Conservation (phyloP, 805 yeast genomes). For the Metschnikowia matae region DNA sequence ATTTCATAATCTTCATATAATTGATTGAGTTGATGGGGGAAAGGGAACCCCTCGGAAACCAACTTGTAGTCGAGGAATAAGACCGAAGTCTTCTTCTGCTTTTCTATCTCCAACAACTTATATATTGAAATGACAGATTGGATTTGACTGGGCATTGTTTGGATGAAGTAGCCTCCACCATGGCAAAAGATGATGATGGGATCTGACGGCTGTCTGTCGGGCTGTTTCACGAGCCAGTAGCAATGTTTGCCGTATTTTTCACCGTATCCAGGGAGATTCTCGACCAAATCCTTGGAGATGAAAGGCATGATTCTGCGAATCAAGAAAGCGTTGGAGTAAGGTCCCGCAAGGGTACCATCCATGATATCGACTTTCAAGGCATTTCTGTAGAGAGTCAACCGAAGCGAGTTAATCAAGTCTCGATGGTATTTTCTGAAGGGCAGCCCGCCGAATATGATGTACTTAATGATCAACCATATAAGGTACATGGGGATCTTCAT, state of each 20-base stretch:
- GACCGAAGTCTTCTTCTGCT: constrained; percentile 20
- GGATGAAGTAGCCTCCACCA: constrained; percentile 39
- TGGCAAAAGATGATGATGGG: constrained; percentile 34
- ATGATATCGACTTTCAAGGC: constrained; percentile 13
- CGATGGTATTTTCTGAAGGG: constrained; percentile 14
- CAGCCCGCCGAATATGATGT: constrained; percentile 16
- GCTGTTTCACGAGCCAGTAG: constrained; percentile 32
- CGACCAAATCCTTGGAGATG: constrained; percentile 6
- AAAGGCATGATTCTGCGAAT: constrained; percentile 11
- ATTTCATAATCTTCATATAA: constrained; percentile 24
- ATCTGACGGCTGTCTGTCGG: constrained; percentile 21
- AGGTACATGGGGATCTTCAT: constrained; percentile 14
- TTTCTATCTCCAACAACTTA: constrained; percentile 24
- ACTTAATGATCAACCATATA: constrained; percentile 12
- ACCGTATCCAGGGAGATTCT: constrained; percentile 28
- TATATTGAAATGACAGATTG: constrained; percentile 27
- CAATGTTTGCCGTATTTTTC: constrained; percentile 26
- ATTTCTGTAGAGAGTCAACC: constrained; percentile 12
- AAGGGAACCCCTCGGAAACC: constrained; percentile 26
- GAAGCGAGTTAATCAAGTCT: constrained; percentile 12
- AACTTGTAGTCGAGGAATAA: constrained; percentile 31
- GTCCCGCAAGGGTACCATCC: constrained; percentile 12
- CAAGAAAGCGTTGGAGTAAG: constrained; percentile 15
- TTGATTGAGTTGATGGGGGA: constrained; percentile 33
- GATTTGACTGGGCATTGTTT: constrained; percentile 28